Evolutionary conservation across 208 protist species (phyloP), one percentile per base, ranked within the genome.

Genomic region (Trypanosoma cruzi): DNA sequence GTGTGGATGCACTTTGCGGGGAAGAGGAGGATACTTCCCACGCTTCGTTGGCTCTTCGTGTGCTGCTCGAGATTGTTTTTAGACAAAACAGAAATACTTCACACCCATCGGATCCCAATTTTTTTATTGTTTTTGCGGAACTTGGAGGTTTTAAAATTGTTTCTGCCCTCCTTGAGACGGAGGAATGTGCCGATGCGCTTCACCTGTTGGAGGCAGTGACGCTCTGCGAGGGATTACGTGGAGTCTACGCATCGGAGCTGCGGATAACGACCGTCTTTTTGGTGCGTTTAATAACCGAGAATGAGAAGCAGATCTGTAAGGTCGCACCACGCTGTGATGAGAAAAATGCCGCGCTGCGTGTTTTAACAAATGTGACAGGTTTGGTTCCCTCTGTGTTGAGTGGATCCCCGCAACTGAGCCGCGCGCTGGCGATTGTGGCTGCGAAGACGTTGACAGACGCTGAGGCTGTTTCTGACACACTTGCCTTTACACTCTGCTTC

Each of bases 281-380:
- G 24, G 66, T 68, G 26, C 53, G 34, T 16, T 55, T 79, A 20
- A 42, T 73, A 3, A 53, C 49, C 1, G 31, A 61, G 4, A 14
- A 4, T 24, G 14, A 40, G 40, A 68, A 34, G 31, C 20, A 32
- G 31, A 31, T n/a, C 3, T 5, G 14, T 4, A 22, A 1, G 16
- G 52, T 14, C 18, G 14, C 1, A 18, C 13, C n/a, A 36, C 31
- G 56, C 36, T 36, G 37, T 44, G 64, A 73, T n/a, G n/a, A 36
- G 44, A 52, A 60, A 48, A 76, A 60, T 54, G 68, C 66, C 14
- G 64, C 67, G 11, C 63, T 94, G 34, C 82, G 85, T 52, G 80
- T 86, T 29, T 64, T 94, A 29, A 91, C 85, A 10, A 91, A 94
- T 71, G 75, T 89, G 26, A 91, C 88, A 2, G 71, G 78, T 24